Percentiles rank a stretch among this genome's conserved stretches.
Conservation (phyloP, 192 early-diverging fungal species). For the Oehlia diaphana region DNA sequence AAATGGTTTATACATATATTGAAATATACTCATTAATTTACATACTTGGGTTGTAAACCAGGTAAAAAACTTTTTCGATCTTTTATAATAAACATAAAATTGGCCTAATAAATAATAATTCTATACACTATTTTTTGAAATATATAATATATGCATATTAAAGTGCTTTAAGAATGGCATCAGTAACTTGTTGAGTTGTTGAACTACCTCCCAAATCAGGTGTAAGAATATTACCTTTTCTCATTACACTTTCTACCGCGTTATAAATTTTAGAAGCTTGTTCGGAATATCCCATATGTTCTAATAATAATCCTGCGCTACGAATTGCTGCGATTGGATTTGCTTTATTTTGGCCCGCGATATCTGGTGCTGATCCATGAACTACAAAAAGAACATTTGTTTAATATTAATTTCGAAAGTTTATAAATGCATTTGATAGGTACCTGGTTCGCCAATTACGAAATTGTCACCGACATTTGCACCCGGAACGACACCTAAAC, state of each 20-base stretch:
- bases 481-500: constrained; percentile 91
- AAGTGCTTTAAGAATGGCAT: constrained; percentile 74
- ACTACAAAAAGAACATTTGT: constrained; percentile 45
- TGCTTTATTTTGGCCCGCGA: constrained; percentile 94
- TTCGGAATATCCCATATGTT: constrained; percentile 72
- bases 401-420: neutral
- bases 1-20: too few species aligned
- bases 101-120: too few species aligned
- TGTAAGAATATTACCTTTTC: constrained; percentile 62
- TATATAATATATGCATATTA: constrained; percentile 25
- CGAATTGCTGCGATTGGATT: constrained; percentile 97
- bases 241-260: constrained; percentile 83
- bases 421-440: neutral
- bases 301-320: constrained; percentile 89
- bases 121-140: too few species aligned
- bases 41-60: too few species aligned
- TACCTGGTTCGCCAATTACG: constrained; percentile 90
- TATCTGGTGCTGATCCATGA: constrained; percentile 97
- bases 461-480: constrained; percentile 96
- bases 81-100: too few species aligned
- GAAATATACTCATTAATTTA: too few species aligned
- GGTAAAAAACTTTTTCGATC: too few species aligned
- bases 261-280: constrained; percentile 80
- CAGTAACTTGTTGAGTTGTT: constrained; percentile 79
- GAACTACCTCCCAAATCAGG: constrained; percentile 89